A percentile compares a stretch with the other conserved stretches of the same genome.
phyloP scores from a whole-genome alignment of 305 asterid genomes.

The Plantago lanceolata region DNA sequence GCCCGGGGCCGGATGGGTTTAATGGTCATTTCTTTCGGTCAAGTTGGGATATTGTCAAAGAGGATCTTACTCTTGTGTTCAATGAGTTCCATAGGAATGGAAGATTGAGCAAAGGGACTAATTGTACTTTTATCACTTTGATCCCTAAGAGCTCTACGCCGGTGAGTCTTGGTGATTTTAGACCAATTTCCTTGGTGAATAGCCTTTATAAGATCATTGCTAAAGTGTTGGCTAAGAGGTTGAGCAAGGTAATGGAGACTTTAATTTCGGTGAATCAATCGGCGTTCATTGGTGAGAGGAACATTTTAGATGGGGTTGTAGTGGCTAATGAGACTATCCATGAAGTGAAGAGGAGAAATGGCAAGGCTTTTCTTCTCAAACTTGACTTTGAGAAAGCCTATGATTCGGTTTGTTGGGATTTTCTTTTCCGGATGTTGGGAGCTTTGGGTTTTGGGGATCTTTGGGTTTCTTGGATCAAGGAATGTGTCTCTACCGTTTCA shows the following conservation, averaged over 20 bases:
- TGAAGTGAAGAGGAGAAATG: background rate
- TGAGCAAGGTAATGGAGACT: background rate
- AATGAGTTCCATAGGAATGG: no score
- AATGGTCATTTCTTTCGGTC: no score
- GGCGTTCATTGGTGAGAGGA: background rate
- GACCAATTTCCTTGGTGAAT: background rate
- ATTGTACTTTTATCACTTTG: no score
- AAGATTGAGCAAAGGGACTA: no score
- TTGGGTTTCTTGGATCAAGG: background rate
- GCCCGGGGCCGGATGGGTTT: no score
- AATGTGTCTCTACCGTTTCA: background rate
- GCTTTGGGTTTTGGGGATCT: background rate
- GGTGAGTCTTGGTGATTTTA: no score
- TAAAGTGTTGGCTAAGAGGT: background rate
- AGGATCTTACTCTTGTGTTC: no score
- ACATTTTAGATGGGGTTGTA: background rate
- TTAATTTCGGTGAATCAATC: background rate
- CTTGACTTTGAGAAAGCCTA: background rate
- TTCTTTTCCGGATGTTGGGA: background rate
- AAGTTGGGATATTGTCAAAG: no score
- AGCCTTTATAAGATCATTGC: background rate
- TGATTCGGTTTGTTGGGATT: background rate
- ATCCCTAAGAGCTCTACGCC: no score
- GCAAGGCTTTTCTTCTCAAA: background rate
- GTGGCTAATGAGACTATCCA: background rate